Base-by-base conservation (phyloP, 805 yeast genomes). In the Cyberlindnera lachancei region DNA sequence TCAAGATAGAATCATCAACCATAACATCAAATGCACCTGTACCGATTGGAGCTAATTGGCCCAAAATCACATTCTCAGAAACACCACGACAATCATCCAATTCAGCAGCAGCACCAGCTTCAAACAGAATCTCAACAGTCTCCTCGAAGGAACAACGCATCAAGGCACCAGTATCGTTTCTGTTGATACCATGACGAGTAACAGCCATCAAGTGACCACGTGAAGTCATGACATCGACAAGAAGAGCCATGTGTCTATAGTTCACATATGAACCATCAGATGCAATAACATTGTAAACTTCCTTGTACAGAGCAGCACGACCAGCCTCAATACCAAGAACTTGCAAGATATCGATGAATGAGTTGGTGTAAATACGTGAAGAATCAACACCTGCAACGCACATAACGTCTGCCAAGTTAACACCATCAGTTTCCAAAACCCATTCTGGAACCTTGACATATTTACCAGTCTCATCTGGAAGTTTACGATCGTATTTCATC, bases 121-220 rank as follows among this genome's bases (percentile, higher is more conserved):
- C 98, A 49, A 92, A 75, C 56, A 92, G 65, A 52, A 92, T 92
- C 64, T 92, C 99, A 25, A 92, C 99, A 7, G 99, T 92, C 61
- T 92, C 99, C 64, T 92, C 99, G 67, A 92, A 92, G 26, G 98
- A 90, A 68, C 96, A 92, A 63, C 99, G 78, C 99, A 92, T 92
- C 55, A 92, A 71, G 3, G 98, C 98, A 63, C 99, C 99, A 19
- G 99, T 92, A 46, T 92, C 96, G 23, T 95, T 83, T 64, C 99
- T 80, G 63, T 92, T 92, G 63, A 92, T 90, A 73, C 99, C 99
- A 56, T 92, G 98, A 73, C 99, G 94, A 27, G 97, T 90, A 52
- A 92, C 88, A 25, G 99, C 97, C 84, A 94, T 90, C 60, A 92
- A 70, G 55, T 90, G 95, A 53, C 99, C 99, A 55, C 95, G 80